Base-by-base conservation (phyloP, 2,329 filamentous ascomycete genomes). In the Ophiostoma ips region DNA sequence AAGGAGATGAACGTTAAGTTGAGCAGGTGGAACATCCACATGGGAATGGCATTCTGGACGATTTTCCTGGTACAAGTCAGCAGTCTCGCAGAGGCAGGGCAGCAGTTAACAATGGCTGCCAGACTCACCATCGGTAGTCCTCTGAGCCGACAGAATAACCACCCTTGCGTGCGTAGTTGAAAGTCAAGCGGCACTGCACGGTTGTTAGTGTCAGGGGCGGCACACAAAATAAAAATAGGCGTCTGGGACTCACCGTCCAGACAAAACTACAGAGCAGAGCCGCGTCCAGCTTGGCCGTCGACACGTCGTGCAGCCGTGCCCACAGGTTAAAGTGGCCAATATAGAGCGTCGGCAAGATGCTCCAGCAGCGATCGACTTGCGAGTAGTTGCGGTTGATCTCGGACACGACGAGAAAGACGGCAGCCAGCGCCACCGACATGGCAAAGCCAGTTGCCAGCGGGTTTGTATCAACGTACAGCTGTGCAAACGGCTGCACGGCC, bases 81-180 rank as follows among this genome's bases (percentile, higher is more conserved):
- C n/a, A n/a, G n/a, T n/a, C n/a, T n/a, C n/a, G n/a, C n/a, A n/a
- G n/a, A n/a, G n/a, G n/a, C n/a, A n/a, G n/a, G n/a, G n/a, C n/a
- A n/a, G 24, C 24, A 4, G 24, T 28, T 8, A 28, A 8, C 24
- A 28, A 8, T 28, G 24, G 4, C 24, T 8, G 24, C 24, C 10
- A 16, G 7, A 30, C 63, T 47, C 58, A 73, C 81, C 92, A 98
- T 67, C 92, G 78, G 65, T 98, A 98, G 65, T 98, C 92, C 66
- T 98, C 90, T 15, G 84, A 89, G 35, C 92, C 90, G 55, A 89
- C 72, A 15, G 74, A 70, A 64, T 98, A 98, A 21, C 92, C 92
- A 36, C 92, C 92, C 64, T 87, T 94, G 52, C 92, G 83, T 82
- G 85, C 95, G 69, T 95, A 98, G 68, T 98, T 98, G 72, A 78